Evolutionary conservation across 192 early-diverging fungal genomes (phyloP), one percentile per base, ranked within the genome.

Genomic region (Martensiomyces pterosporus): DNA sequence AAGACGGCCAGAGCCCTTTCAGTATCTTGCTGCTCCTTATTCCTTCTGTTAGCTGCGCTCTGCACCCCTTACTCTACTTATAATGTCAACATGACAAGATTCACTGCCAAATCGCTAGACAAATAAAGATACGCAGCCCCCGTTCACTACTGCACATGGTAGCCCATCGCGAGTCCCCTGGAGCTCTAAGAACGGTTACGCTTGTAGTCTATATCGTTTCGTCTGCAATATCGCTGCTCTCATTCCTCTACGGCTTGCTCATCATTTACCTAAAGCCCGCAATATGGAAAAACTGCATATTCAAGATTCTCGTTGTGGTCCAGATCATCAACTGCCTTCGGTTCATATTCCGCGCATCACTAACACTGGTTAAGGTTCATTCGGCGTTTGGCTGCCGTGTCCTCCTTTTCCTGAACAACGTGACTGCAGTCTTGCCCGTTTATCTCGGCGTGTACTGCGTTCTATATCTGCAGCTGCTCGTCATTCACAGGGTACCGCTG

Each of bases 381-480:
- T 35, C 45, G 1, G 60, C 50, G 9, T 44, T 58, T 55, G 60
- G 55, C 18, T 71, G 67, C 17, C 55, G 67, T 10, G 25, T n/a
- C 13, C 0, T 64, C 13, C 8, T 71, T 12, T 71, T 63, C 42
- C 38, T 64, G 1, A 55, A 51, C 33, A 49, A 44, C 32, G 51
- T 34, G 29, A 23, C 26, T 2, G 24, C 35, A 21, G 19, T 46
- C n/a, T 8, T 55, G 24, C 52, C 43, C 16, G 36, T 46, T 12
- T 34, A 45, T 24, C 23, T 55, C 24, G 47, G 49, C 21, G 38
- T 55, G 29, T 64, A 64, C 32, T 63, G 60, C 24, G 67, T 64
- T 13, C 36, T 71, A 7, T 71, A 71, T 15, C 46, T 71, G n/a
- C 67, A 71, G n/a, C 37, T 71, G 10, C 43, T 64, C 3, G 41